Evolutionary conservation across 2,329 filamentous ascomycete genomes (phyloP).

Genomic region (Penicillium sp.): DNA sequence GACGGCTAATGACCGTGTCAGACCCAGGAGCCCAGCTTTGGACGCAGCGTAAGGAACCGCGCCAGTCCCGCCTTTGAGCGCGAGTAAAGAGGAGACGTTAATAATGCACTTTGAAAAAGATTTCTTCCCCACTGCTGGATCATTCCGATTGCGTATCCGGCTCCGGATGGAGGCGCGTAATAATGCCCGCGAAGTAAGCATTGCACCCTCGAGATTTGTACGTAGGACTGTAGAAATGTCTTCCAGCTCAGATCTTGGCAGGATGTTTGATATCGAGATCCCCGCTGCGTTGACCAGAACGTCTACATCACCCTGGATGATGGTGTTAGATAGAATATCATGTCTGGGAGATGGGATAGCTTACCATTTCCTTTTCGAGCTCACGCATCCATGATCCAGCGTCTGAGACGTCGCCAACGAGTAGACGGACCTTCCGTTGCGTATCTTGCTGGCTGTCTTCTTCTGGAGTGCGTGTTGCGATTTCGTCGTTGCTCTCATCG

Average conservation of each 20-base stretch:
- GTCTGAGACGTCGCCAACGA: slow-evolving; percentile 42
- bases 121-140: slow-evolving; percentile 49
- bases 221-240: slow-evolving; percentile 60
- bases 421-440: slow-evolving; percentile 26
- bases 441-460: slow-evolving; percentile 15
- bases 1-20: slow-evolving; percentile 38
- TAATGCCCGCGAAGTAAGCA: slow-evolving; percentile 42
- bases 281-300: slow-evolving; percentile 81
- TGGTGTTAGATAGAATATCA: background rate
- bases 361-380: slow-evolving; percentile 42
- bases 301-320: slow-evolving; percentile 42
- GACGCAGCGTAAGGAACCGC: slow-evolving; percentile 73
- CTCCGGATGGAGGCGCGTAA: slow-evolving; percentile 37
- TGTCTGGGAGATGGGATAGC: background rate
- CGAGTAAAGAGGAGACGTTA: slow-evolving; percentile 77
- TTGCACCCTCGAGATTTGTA: slow-evolving; percentile 63
- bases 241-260: slow-evolving; percentile 55
- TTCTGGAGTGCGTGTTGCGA: slow-evolving; percentile 23
- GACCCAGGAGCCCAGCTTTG: slow-evolving; percentile 75
- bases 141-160: slow-evolving; percentile 25
- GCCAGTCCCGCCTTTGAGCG: slow-evolving; percentile 65
- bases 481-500: background rate
- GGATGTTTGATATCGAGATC: slow-evolving; percentile 62
- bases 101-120: slow-evolving; percentile 69
- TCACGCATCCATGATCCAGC: slow-evolving; percentile 35